Evolutionary conservation across 1,284 basidiomycete species (phyloP).

Genomic region (Neonothopanus nambi): DNA sequence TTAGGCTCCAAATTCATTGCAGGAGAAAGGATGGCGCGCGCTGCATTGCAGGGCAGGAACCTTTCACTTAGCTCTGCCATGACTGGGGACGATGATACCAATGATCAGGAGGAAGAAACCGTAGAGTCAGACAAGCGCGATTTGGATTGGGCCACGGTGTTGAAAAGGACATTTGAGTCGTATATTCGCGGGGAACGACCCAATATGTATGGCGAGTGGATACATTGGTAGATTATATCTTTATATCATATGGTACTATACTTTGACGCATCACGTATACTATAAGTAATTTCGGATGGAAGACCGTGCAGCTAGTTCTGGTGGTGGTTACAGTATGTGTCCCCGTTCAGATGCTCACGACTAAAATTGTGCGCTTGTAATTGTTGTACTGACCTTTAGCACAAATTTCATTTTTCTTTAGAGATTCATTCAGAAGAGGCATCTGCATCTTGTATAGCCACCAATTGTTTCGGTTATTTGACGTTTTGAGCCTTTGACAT

Average conservation of each 20-base stretch:
- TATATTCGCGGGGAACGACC: constrained; percentile 73
- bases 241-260: constrained; percentile 9
- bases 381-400: too few relatives aligned
- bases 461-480: too few relatives aligned
- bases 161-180: constrained; percentile 78
- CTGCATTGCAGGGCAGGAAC: constrained; percentile 31
- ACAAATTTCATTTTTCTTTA: too few relatives aligned
- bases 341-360: too few relatives aligned
- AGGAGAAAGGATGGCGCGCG: constrained; percentile 52
- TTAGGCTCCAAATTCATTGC: constrained; percentile 64
- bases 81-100: constrained; percentile 11
- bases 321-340: too few relatives aligned
- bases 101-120: constrained; percentile 27
- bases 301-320: too few relatives aligned
- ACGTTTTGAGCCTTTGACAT: too few relatives aligned
- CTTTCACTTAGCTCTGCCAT: constrained; percentile 5
- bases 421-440: too few relatives aligned
- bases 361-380: too few relatives aligned
- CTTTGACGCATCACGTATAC: not conserved
- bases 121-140: constrained; percentile 53
- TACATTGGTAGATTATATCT: constrained; percentile 28
- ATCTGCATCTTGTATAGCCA: too few relatives aligned
- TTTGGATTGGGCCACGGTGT: constrained; percentile 69
- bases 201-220: constrained; percentile 78
- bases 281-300: too few relatives aligned